Base-by-base conservation (phyloP, 495 filamentous ascomycete species). In the Trichoderma parareesei region DNA sequence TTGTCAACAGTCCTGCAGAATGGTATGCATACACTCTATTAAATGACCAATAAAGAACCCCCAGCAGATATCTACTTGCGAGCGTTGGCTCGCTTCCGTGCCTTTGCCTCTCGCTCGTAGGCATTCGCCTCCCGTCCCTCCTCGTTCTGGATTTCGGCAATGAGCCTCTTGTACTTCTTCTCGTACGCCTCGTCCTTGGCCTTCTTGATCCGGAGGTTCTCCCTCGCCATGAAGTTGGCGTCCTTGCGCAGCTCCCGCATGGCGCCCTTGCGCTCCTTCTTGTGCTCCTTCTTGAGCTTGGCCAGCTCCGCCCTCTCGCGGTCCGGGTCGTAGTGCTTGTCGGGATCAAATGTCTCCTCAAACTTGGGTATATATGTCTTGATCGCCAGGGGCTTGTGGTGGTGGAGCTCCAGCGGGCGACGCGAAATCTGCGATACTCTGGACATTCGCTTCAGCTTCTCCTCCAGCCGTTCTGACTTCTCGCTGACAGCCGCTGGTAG, bases 271-370 rank as follows among this genome's bases (percentile, higher is more conserved):
- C 83, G 82, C 82, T 99, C 94, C 70, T 88, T 85, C 85, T 96
- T 97, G 84, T 91, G 87, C 78, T 99, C 93, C 59, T 87, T 86
- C 76, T 84, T 86, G 70, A 99, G 81, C 70, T 90, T 92, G 68
- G 84, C 85, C 59, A 85, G 68, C 66, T 95, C 91, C n/a, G 87
- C 84, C 37, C 94, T 89, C 71, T 94, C 92, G 62, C 85, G 85
- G 74, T 98, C 87, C 1, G 91, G 91, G 70, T 99, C 94, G 82
- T 98, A 97, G 81, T 96, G 93, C 75, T 90, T 92, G 80, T 90
- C 84, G 13, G 92, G 94, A 74, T 93, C 92, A 85, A 92, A 99
- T 67, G 84, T 79, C 74, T 96, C 92, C 78, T 99, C 95, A 80
- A 98, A 99, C 77, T 96, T 97, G 69, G 94, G 94, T 35, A 97